Base-by-base conservation (phyloP, 2,329 filamentous ascomycete species). In the Pyrenophora teres region DNA sequence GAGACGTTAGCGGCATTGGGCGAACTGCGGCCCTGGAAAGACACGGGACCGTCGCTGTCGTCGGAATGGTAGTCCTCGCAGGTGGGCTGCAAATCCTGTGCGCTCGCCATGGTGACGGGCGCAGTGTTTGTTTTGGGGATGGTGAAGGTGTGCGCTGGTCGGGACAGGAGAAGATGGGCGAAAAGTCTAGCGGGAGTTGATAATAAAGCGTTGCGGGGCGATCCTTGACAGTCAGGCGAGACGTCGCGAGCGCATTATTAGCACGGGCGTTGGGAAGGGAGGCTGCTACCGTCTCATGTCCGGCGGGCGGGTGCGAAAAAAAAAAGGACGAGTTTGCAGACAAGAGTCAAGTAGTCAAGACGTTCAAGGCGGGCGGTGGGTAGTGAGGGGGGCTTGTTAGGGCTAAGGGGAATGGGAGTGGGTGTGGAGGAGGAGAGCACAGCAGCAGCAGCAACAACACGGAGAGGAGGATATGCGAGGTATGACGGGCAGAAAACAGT, bases 1-100 rank as follows among this genome's bases (percentile, higher is more conserved):
- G 78, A 72, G 65, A 79, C 71, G 72, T 82, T 81, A 71, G 80
- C 80, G 76, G 62, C 74, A 74, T 59, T 73, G 75, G 58, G 79
- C 79, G 50, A 58, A 23, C 41, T 56, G 77, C 77, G 51, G 77
- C 77, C 55, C 77, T 68, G 57, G 75, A 64, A 64, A 50, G 52
- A 46, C 35, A 65, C 59, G 31, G 46, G 45, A 41, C 64, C 62
- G 18, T 62, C 57, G 50, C 70, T 72, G 37, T 73, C 68, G 59
- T 77, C 76, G 21, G 72, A 75, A 57, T 74, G 57, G 56, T 69
- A 77, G 62, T 78, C 76, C 63, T 78, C 76, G 60, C 56, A 56
- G 33, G 54, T 60, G 44, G 71, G 47, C 35, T 69, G 57, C 53
- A 63, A 51, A 18, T 60, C 51, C 18, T 50, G 39, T 40, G 45